phyloP scores from a whole-genome alignment of 2,329 filamentous ascomycete genomes.

The Talaromyces sp. region DNA sequence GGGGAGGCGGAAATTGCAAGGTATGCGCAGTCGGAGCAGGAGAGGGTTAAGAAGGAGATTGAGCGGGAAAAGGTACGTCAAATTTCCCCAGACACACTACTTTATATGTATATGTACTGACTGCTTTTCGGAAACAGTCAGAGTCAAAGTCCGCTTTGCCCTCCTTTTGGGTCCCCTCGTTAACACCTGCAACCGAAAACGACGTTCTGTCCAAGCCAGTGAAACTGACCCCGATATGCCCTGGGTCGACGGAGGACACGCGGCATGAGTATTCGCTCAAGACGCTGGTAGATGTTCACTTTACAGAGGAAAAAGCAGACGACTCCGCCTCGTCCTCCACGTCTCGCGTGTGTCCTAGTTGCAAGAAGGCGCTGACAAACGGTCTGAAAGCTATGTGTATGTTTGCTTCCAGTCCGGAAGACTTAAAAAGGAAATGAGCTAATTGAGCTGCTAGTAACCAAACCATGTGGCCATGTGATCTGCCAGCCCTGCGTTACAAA shows the following conservation, averaged over 20 bases:
- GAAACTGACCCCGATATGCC: conserved; percentile 70
- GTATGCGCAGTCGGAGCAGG: conserved; percentile 64
- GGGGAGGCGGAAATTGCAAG: conserved; percentile 70
- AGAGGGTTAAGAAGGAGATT: conserved; percentile 64
- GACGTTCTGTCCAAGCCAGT: conserved; percentile 52
- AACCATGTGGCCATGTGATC: conserved; percentile 86
- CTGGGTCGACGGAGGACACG: conserved; percentile 61
- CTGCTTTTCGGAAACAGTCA: conserved; percentile 18
- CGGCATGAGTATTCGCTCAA: conserved; percentile 75
- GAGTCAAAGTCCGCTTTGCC: conserved; percentile 65
- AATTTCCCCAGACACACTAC: no score
- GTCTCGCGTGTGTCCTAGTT: conserved; percentile 69
- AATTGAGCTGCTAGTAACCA: conserved; percentile 52
- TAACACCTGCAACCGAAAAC: conserved; percentile 63
- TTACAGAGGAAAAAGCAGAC: conserved; percentile 63
- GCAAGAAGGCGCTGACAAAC: conserved; percentile 77
- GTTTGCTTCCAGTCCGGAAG: conserved; percentile 14
- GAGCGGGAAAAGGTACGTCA: conserved; percentile 62
- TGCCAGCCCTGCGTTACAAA: conserved; percentile 80
- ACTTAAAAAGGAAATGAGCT: neutral
- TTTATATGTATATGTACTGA: neutral
- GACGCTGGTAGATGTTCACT: conserved; percentile 68
- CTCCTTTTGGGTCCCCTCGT: conserved; percentile 88
- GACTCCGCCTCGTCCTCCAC: conserved; percentile 39
- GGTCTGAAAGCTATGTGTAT: conserved; percentile 67